Evolutionary conservation across 306 rosid species (phyloP), one percentile per base, ranked within the genome.

Genomic region (Oemleria cerasiformis): DNA sequence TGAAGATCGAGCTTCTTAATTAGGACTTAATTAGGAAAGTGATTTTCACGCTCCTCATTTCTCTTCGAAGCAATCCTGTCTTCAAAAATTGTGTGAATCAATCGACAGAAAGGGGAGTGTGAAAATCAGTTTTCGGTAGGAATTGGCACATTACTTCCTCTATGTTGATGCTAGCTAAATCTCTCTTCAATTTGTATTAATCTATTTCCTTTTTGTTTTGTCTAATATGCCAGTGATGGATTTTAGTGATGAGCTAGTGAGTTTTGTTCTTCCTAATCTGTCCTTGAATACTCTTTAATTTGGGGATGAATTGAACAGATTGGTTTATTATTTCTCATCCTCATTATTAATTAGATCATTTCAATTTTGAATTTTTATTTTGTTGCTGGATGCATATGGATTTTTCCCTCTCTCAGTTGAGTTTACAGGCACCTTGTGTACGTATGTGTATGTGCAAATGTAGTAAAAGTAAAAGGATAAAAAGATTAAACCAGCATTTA

Each of bases 221-320:
- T 56, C 5, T 21, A 12, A 56, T 56, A 38, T 48, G 10, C 10
- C 5, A 42, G 10, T 42, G 45, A 0, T 47, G 15, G 15, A 47
- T 47, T 47, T 50, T 70, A 21, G 15, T 41, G 63, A 40, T 54
- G 38, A 36, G 30, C 47, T 2, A 36, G 19, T 53, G 61, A 38
- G 62, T 38, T 39, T 51, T 40, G 48, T 39, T 68, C 58, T 67
- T 67, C 58, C 53, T 17, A 66, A 16, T 48, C 48, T 25, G 71
- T 11, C 14, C 49, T 45, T 1, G 9, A 8, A 41, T 41, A 41
- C 8, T n/a, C 67, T 23, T 39, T 39, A 25, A 25, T 63, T 40
- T 8, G 17, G 67, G 66, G 45, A 36, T 19, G n/a, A 44, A 17
- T 61, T 34, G 9, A 23, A 13, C 25, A 61, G 2, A 61, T 38